Percentiles rank a stretch among this genome's conserved stretches.
Conservation (phyloP, 2,329 filamentous ascomycete species). For the Fusarium sp. region DNA sequence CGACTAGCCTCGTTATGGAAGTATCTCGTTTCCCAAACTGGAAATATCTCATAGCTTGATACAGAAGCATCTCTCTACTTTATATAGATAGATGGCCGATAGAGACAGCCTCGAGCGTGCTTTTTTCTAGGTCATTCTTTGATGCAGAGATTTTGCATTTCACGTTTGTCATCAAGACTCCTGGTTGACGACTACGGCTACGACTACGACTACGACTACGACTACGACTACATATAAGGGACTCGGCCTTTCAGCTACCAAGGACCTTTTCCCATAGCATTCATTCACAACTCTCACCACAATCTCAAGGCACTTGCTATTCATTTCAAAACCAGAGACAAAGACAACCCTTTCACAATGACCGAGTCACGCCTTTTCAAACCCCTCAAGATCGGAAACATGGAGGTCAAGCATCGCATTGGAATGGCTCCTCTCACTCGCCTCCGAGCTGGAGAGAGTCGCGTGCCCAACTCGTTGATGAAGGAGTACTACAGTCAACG, state of each 20-base stretch:
- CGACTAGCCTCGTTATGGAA: conserved; percentile 4
- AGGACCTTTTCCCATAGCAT: not conserved
- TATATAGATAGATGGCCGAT: not conserved
- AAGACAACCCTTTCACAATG: conserved; percentile 23
- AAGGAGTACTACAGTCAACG: conserved; percentile 61
- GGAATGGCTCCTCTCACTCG: conserved; percentile 67
- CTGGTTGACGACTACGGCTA: not conserved
- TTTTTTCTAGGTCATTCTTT: not conserved
- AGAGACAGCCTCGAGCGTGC: not conserved
- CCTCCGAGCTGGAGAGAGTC: conserved; percentile 54
- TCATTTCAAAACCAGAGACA: too few relatives aligned
- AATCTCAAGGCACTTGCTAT: not conserved
- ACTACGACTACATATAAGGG: not conserved
- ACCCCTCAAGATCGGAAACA: conserved; percentile 53
- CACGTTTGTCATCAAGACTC: not conserved
- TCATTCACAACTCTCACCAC: not conserved
- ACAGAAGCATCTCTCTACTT: not conserved
- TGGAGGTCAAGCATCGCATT: conserved; percentile 55
- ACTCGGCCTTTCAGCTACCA: not conserved
- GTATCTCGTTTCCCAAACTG: not conserved
- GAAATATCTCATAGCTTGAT: not conserved
- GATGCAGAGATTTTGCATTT: not conserved
- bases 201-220: not conserved
- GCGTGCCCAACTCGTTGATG: conserved; percentile 38
- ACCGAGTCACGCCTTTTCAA: conserved; percentile 51